These are phyloP conservation scores for Batkoa obscura DNA, from an alignment of 371 early-diverging fungal genomes.

Conservation along the genomic window DNA sequence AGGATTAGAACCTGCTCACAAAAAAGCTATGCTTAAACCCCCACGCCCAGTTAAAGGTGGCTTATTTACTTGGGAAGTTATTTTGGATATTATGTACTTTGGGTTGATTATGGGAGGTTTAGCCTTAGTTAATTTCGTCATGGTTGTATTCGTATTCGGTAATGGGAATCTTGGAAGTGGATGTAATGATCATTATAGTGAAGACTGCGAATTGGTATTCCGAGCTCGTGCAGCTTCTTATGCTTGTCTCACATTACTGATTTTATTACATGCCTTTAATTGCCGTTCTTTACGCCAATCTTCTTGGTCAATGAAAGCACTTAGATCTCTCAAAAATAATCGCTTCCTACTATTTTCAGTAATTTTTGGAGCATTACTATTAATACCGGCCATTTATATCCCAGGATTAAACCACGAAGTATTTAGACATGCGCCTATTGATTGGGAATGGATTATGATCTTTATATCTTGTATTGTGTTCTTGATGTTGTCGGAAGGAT, in stretches of 20 bases:
- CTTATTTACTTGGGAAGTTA: constrained; percentile 38
- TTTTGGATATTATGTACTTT: constrained; percentile 49
- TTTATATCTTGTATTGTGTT: constrained; percentile 31
- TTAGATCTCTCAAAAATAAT: constrained; percentile 26
- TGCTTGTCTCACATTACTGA: constrained; percentile 34
- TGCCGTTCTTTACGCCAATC: constrained; percentile 43
- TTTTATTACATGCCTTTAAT: constrained; percentile 52
- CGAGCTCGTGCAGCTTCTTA: constrained; percentile 54
- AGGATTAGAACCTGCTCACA: constrained; percentile 67
- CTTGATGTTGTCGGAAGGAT: constrained; percentile 30
- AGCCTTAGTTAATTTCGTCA: constrained; percentile 40
- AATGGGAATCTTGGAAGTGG: constrained; percentile 31
- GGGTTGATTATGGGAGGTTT: constrained; percentile 46
- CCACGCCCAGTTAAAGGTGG: constrained; percentile 52
- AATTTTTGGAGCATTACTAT: constrained; percentile 24
- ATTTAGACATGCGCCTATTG: constrained; percentile 40
- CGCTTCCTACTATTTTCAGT: constrained; percentile 29
- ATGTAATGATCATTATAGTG: constrained; percentile 36
- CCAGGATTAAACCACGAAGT: constrained; percentile 42
- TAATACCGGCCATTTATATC: constrained; percentile 42
- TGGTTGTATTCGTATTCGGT: constrained; percentile 38
- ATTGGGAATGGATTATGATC: constrained; percentile 62
- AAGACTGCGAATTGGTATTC: constrained; percentile 41
- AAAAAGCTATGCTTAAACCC: constrained; percentile 54
- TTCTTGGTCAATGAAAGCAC: constrained; percentile 25